Conservation (phyloP, 2,329 filamentous ascomycete genomes). For the Beauveria rudraprayagi region DNA sequence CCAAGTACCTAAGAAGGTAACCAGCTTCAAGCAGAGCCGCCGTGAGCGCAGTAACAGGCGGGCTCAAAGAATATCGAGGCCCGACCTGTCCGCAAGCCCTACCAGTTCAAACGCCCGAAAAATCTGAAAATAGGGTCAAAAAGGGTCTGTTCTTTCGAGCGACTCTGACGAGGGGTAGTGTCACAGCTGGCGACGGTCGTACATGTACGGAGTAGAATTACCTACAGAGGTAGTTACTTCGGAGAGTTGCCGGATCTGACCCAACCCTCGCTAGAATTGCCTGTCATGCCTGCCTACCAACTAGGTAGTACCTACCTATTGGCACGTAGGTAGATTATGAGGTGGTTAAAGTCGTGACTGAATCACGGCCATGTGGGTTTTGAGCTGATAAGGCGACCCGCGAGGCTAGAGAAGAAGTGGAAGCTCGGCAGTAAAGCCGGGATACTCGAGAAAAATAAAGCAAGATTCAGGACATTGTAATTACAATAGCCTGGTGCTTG, state of each 20-base stretch:
- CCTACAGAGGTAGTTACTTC: not conserved
- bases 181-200: not conserved
- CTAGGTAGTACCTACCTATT: too few species aligned
- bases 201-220: not conserved
- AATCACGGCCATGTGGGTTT: not conserved
- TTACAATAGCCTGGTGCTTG: not conserved
- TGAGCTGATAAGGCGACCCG: not conserved
- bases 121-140: not conserved
- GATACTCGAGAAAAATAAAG: not conserved
- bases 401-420: constrained; percentile 1
- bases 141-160: not conserved
- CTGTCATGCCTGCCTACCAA: too few species aligned
- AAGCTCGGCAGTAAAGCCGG: not conserved
- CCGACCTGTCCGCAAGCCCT: not conserved
- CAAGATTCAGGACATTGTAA: not conserved
- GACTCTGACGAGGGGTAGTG: not conserved
- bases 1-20: not conserved
- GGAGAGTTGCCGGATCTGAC: too few species aligned
- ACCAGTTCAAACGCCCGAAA: not conserved
- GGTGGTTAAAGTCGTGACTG: not conserved
- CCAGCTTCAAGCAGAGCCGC: not conserved
- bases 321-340: too few species aligned
- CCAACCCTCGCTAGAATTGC: too few species aligned
- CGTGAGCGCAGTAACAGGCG: not conserved
- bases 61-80: not conserved